Evolutionary conservation across 2,329 filamentous ascomycete genomes (phyloP), one percentile per base, ranked within the genome.

Genomic region (Neurospora sp.): DNA sequence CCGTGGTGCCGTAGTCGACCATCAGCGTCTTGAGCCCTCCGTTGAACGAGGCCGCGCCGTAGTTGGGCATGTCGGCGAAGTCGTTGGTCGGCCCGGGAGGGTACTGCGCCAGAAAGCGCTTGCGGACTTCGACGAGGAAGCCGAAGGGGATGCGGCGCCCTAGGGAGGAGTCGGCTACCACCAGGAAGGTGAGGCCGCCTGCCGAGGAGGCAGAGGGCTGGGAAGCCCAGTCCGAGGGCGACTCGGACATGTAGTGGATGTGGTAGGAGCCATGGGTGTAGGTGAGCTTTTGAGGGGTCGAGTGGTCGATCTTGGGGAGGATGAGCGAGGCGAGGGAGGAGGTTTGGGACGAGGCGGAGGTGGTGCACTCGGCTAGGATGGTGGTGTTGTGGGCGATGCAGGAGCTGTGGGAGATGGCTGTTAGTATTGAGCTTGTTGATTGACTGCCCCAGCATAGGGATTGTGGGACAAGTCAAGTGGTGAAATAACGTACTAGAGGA

Each of bases 361-460:
- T 90, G 67, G 93, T 96, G 83, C 96, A 95, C 83, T 99, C 96
- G 77, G 92, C 84, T 72, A 99, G 89, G 81, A 99, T 97, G 66
- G 94, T 98, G 69, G 89, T 92, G 78, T 96, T 91, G 83, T 98
- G 90, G 67, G 96, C 93, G 81, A 99, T 96, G 83, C 96, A 98
- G 75, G 93, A 90, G 83, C 93, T 97, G 77, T 23, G 12, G 36
- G 70, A 40, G 72, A 65, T 66, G 70, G 68, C 66, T 66, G 66
- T 68, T n/a, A 52, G 68, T 28, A 65, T 65, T 69, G 33, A 68
- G 66, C 15, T 8, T n/a, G 15, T 41, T 41, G 23, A 40, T 10
- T 43, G 17, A 43, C 8, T 43, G 10, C 6, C 8, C 3, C 2
- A 8, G 10, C 6, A 4, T 19, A n/a, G 46, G n/a, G 46, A 8